phyloP scores from a whole-genome alignment of 2,329 filamentous ascomycete species.

The Diaporthe citri region DNA sequence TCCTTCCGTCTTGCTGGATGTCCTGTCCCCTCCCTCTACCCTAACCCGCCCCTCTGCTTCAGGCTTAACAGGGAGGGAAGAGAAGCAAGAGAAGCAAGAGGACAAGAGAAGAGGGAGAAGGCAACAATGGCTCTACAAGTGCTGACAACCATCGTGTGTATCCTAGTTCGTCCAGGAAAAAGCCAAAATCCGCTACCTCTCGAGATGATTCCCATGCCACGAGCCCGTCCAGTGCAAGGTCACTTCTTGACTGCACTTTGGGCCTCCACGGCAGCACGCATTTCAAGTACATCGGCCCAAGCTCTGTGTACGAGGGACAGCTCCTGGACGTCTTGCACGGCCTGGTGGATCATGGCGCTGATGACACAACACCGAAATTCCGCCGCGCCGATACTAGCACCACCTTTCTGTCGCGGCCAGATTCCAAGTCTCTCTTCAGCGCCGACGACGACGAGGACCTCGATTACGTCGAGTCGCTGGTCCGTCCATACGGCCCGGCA shows the following conservation, averaged over 20 bases:
- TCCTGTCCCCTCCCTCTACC: background rate
- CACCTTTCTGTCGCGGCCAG: conserved; percentile 44
- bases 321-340: conserved; percentile 44
- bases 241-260: conserved; percentile 44
- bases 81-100: background rate
- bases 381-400: conserved; percentile 44
- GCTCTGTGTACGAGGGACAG: conserved; percentile 44
- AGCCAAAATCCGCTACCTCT: conserved; percentile 38
- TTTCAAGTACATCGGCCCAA: conserved; percentile 44
- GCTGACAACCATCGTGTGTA: background rate
- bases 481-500: conserved; percentile 72
- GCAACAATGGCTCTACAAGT: background rate
- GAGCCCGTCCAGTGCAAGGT: conserved; percentile 29
- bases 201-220: conserved; percentile 41
- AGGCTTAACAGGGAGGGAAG: background rate
- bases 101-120: background rate
- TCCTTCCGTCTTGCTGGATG: background rate
- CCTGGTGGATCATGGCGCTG: conserved; percentile 37
- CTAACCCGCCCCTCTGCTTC: too few relatives aligned
- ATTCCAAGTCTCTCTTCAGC: conserved; percentile 42
- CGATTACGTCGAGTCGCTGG: conserved; percentile 73
- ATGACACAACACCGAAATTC: conserved; percentile 42
- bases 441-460: conserved; percentile 72
- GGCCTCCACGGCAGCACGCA: conserved; percentile 43
- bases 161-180: conserved; percentile 25